Evolutionary conservation across 306 rosid genomes (phyloP).

Genomic region (Quercus suber): DNA sequence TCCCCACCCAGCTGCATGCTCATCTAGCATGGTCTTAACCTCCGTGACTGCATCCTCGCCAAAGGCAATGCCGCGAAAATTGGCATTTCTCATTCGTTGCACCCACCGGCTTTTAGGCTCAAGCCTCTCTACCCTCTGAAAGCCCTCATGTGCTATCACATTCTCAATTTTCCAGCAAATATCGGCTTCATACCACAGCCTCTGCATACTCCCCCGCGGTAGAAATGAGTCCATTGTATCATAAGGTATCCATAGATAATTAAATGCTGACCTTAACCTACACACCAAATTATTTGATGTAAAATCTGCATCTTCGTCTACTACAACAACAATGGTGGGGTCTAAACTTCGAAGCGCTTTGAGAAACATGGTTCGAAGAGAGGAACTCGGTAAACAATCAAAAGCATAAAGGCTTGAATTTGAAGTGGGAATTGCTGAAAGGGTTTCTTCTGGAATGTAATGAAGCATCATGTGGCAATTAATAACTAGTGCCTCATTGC

Average conservation of each 20-base stretch:
- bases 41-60: constrained; percentile 69
- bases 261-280: constrained; percentile 75
- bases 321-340: constrained; percentile 65
- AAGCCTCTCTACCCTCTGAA: constrained; percentile 66
- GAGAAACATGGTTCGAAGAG: constrained; percentile 59
- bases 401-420: constrained; percentile 10
- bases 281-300: constrained; percentile 56
- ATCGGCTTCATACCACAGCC: constrained; percentile 89
- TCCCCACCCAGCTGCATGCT: constrained; percentile 98
- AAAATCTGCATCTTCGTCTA: constrained; percentile 86
- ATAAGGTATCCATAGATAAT: constrained; percentile 90
- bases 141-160: constrained; percentile 76
- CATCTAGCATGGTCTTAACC: constrained; percentile 83
- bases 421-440: constrained; percentile 4
- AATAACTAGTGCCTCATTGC: constrained; percentile 58
- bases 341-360: constrained; percentile 57
- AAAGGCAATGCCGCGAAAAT: constrained; percentile 48
- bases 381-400: constrained; percentile 7
- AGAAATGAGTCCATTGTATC: constrained; percentile 83
- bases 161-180: constrained; percentile 90
- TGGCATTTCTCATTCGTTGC: constrained; percentile 61
- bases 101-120: constrained; percentile 68
- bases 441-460: constrained; percentile 68
- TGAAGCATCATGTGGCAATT: constrained; percentile 98
- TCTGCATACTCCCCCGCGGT: constrained; percentile 62